phyloP scores from a whole-genome alignment of 1,284 basidiomycete genomes.

The Trichosporon coremiiforme region DNA sequence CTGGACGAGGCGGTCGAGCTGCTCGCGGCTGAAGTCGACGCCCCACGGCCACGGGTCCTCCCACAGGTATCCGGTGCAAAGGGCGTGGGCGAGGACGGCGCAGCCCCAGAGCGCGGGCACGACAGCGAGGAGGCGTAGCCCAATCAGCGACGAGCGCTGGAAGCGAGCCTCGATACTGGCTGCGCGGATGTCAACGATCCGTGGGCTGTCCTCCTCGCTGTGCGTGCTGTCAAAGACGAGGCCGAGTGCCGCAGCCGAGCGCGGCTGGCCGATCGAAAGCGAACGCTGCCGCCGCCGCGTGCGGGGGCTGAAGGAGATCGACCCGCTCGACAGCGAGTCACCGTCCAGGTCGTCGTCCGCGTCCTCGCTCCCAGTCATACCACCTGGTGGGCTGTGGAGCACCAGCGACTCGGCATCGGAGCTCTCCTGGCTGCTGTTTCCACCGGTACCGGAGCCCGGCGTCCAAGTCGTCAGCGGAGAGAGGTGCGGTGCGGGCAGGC shows the following conservation, averaged over 20 bases:
- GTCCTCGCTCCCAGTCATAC: constrained; percentile 45
- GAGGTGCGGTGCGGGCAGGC: not conserved
- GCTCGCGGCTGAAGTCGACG: constrained; percentile 46
- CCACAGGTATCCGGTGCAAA: constrained; percentile 43
- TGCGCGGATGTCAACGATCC: constrained; percentile 23
- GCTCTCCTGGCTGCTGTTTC: constrained; percentile 3
- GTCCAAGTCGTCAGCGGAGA: constrained; percentile 9
- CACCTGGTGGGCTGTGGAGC: constrained; percentile 29
- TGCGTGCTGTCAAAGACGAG: constrained; percentile 17
- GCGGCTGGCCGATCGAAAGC: not conserved
- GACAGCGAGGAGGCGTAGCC: constrained; percentile 46
- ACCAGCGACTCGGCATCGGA: constrained; percentile 36
- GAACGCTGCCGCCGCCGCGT: not conserved
- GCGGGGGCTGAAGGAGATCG: constrained; percentile 46
- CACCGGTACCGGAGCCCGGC: not conserved
- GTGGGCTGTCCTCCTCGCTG: constrained; percentile 17
- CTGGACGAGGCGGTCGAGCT: constrained; percentile 45
- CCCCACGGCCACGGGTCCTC: constrained; percentile 53
- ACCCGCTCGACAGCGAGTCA: constrained; percentile 45
- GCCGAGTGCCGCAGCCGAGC: not conserved
- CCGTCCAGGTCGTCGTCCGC: constrained; percentile 50
- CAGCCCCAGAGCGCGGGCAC: constrained; percentile 50
- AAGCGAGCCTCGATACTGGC: constrained; percentile 38
- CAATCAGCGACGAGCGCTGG: constrained; percentile 39
- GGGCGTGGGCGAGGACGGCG: constrained; percentile 40